These are phyloP conservation scores for Lactifluus piperatus DNA, from an alignment of 768 basidiomycete genomes.

Conservation along the genomic window DNA sequence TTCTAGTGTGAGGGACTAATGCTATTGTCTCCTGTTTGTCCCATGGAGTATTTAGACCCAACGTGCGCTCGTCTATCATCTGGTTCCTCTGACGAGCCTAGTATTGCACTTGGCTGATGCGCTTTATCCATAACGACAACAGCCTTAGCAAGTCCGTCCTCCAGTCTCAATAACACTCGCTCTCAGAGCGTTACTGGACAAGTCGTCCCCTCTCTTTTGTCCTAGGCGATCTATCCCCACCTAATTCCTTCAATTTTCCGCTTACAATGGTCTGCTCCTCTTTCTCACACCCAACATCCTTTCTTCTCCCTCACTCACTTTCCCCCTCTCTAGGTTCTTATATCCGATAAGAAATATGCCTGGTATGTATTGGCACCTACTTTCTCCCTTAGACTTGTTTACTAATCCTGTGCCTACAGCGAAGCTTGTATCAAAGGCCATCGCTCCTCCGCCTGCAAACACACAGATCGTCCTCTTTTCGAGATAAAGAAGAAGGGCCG, in stretches of 20 bases:
- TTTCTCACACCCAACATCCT: no score
- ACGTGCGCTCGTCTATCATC: slow-evolving; percentile 11
- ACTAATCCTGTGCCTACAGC: slow-evolving; percentile 33
- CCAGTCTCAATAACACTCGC: slow-evolving; percentile 22
- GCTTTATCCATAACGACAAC: slow-evolving; percentile 16
- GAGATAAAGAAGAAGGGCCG: slow-evolving; percentile 92
- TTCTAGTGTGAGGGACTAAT: slow-evolving; percentile 2
- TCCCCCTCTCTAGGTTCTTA: slow-evolving; percentile 42
- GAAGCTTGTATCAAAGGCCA: slow-evolving; percentile 94
- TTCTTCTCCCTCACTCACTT: not conserved
- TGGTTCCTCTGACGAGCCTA: slow-evolving; percentile 4
- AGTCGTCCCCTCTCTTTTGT: slow-evolving; percentile 17
- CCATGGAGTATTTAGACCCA: slow-evolving; percentile 11
- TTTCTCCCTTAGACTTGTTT: not conserved
- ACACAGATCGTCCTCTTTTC: slow-evolving; percentile 82
- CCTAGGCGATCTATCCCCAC: slow-evolving; percentile 13
- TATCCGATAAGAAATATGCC: slow-evolving; percentile 66
- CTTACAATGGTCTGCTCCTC: slow-evolving; percentile 9
- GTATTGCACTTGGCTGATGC: slow-evolving; percentile 18
- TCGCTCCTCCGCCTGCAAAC: slow-evolving; percentile 80
- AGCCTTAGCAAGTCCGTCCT: slow-evolving; percentile 14
- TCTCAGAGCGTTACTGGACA: slow-evolving; percentile 20
- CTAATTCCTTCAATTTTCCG: not conserved
- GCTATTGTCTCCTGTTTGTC: slow-evolving; percentile 20
- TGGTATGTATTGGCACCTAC: slow-evolving; percentile 43